These are phyloP conservation scores for Neurospora sp. DNA, from an alignment of 495 filamentous ascomycete species.

Conservation along the genomic window DNA sequence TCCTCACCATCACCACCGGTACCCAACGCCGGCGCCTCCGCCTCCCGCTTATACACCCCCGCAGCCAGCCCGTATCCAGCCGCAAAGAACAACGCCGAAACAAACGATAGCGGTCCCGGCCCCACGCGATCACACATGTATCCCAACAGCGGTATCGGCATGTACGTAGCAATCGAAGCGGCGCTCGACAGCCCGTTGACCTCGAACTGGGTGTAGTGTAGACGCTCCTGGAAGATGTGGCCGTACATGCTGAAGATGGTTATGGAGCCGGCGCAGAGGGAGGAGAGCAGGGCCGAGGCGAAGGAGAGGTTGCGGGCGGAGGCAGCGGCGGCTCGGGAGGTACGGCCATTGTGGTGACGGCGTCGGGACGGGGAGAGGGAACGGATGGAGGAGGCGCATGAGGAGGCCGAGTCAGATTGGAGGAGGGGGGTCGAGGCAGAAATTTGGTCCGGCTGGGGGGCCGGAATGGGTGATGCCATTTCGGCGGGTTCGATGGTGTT, in stretches of 20 bases:
- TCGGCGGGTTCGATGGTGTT: slow-evolving; percentile 4
- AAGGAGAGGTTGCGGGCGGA: slow-evolving; percentile 29
- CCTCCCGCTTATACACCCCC: slow-evolving; percentile 57
- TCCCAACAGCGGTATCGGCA: slow-evolving; percentile 79
- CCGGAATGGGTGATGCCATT: slow-evolving; percentile 2
- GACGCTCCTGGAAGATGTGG: slow-evolving; percentile 68
- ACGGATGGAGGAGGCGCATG: slow-evolving; percentile 23
- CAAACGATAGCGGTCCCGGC: slow-evolving; percentile 59
- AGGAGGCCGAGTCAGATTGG: slow-evolving; percentile 21
- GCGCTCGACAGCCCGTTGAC: slow-evolving; percentile 83
- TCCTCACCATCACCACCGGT: neutral
- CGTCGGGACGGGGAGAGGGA: slow-evolving; percentile 19
- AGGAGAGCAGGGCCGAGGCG: slow-evolving; percentile 29
- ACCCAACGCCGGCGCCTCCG: slow-evolving; percentile 27
- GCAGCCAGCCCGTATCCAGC: slow-evolving; percentile 76
- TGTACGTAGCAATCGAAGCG: slow-evolving; percentile 77
- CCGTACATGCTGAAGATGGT: slow-evolving; percentile 87
- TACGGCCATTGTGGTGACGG: slow-evolving; percentile 8
- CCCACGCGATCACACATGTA: slow-evolving; percentile 83
- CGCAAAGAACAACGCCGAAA: slow-evolving; percentile 66
- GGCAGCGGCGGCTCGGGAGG: slow-evolving; percentile 12
- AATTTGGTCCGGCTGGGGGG: slow-evolving; percentile 4
- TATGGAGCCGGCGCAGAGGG: slow-evolving; percentile 73
- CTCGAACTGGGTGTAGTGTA: slow-evolving; percentile 80
- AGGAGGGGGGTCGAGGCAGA: slow-evolving; percentile 15